Conservation (phyloP, 1,284 basidiomycete genomes). For the Fistulinella staudtii region DNA sequence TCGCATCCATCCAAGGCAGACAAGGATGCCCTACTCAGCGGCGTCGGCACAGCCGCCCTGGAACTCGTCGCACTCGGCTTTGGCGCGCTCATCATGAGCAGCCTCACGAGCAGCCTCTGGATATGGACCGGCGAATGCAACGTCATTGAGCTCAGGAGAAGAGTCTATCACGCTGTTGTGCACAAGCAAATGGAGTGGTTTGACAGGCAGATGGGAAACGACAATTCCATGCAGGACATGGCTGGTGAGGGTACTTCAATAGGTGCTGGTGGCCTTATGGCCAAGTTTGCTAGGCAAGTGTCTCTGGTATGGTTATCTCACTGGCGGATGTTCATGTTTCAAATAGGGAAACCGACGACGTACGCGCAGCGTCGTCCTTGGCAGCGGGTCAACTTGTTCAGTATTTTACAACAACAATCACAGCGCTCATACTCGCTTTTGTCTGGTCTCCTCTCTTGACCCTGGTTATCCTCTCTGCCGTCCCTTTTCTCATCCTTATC, state of each 20-base stretch:
- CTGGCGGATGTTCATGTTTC: background rate
- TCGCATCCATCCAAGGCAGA: slow-evolving; percentile 44
- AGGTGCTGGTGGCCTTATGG: slow-evolving; percentile 92
- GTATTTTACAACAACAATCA: slow-evolving; percentile 74
- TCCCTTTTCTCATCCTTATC: slow-evolving; percentile 79
- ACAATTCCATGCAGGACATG: slow-evolving; percentile 43
- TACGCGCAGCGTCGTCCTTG: slow-evolving; percentile 79
- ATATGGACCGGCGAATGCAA: slow-evolving; percentile 85
- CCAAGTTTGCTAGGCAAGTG: slow-evolving; percentile 83
- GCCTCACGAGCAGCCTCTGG: slow-evolving; percentile 78
- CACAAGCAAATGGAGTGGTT: slow-evolving; percentile 84
- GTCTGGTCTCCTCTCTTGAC: slow-evolving; percentile 79
- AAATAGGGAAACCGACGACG: slow-evolving; percentile 92
- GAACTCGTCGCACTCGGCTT: slow-evolving; percentile 71
- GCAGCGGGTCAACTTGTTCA: slow-evolving; percentile 78
- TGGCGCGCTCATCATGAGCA: slow-evolving; percentile 70
- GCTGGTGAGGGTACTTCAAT: slow-evolving; percentile 50
- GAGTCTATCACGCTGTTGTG: slow-evolving; percentile 70
- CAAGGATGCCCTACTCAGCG: slow-evolving; percentile 53
- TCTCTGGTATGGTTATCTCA: background rate
- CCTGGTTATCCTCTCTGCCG: slow-evolving; percentile 85
- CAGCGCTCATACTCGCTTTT: slow-evolving; percentile 82
- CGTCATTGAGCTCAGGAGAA: slow-evolving; percentile 62
- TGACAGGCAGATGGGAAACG: slow-evolving; percentile 75
- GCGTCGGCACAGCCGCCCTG: slow-evolving; percentile 60